These are phyloP conservation scores for Venturia pyrina DNA, from an alignment of 2,329 filamentous ascomycete genomes.

Conservation along the genomic window DNA sequence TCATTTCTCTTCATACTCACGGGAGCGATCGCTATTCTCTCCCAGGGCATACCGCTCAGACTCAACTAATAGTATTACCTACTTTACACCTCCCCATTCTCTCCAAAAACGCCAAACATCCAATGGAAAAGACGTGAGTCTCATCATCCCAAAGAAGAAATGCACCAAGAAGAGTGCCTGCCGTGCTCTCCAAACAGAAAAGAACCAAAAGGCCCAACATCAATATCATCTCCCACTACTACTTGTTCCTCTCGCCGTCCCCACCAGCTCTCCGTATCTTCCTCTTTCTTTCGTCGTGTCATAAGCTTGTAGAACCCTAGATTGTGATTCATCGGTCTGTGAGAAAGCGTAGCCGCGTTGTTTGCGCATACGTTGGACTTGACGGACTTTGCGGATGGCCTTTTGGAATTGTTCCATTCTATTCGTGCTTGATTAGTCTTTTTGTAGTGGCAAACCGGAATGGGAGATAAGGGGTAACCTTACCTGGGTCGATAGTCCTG, in stretches of 20 bases:
- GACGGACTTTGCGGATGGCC: constrained; percentile 93
- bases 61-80: neutral
- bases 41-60: neutral
- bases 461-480: constrained; percentile 20
- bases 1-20: too few species aligned
- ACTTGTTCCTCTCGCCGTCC: neutral
- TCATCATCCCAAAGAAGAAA: neutral
- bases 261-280: constrained; percentile 81
- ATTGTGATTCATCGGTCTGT: constrained; percentile 93
- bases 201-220: neutral
- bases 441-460: too few species aligned
- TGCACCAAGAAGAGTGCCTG: too few species aligned
- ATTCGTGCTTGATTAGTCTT: constrained; percentile 4
- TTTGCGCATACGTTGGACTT: constrained; percentile 98
- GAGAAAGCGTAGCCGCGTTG: constrained; percentile 97
- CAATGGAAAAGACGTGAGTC: neutral
- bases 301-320: constrained; percentile 89
- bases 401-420: constrained; percentile 99
- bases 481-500: constrained; percentile 95
- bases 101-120: neutral
- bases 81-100: neutral
- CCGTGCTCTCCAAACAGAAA: neutral
- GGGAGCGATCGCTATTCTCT: neutral
- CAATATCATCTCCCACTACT: neutral
- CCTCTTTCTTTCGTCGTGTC: constrained; percentile 91